Evolutionary conservation across 1,284 basidiomycete genomes (phyloP).

Genomic region (Athelia psychrophila): DNA sequence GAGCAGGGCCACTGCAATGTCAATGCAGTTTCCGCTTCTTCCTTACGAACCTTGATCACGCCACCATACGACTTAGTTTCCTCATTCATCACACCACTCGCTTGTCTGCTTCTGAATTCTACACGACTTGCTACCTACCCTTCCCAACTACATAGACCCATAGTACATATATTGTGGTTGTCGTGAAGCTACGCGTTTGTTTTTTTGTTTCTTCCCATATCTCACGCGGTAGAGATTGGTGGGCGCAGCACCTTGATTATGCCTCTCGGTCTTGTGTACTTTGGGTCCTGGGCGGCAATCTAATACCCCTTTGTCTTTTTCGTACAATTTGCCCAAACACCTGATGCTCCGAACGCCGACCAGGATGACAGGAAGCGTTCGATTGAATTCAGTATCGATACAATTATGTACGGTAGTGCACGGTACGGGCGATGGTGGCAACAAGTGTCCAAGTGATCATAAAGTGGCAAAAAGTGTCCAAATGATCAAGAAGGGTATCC

Average conservation of each 20-base stretch:
- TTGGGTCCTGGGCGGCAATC: constrained; percentile 8
- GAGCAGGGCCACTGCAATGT: constrained; percentile 22
- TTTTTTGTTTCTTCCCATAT: not conserved
- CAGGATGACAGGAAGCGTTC: no score
- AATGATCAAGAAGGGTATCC: no score
- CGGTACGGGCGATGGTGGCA: no score
- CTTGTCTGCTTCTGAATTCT: not conserved
- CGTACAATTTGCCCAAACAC: no score
- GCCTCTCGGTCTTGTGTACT: not conserved
- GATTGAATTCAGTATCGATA: no score
- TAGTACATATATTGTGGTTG: constrained; percentile 1
- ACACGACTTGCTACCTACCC: not conserved
- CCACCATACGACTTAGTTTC: constrained; percentile 6
- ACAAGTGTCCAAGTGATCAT: no score
- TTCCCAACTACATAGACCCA: constrained; percentile 11
- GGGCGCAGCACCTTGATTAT: constrained; percentile 1
- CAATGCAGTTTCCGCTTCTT: constrained; percentile 19
- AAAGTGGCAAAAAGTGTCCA: no score
- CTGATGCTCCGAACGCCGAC: no score
- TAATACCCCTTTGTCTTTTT: constrained; percentile 7
- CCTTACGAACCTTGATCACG: constrained; percentile 8
- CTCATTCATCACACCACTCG: constrained; percentile 5
- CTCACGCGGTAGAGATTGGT: not conserved
- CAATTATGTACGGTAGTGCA: no score
- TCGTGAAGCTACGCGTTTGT: no score